Base-by-base conservation (phyloP, 345 rosid genomes). In the Ailanthus altissimus region DNA sequence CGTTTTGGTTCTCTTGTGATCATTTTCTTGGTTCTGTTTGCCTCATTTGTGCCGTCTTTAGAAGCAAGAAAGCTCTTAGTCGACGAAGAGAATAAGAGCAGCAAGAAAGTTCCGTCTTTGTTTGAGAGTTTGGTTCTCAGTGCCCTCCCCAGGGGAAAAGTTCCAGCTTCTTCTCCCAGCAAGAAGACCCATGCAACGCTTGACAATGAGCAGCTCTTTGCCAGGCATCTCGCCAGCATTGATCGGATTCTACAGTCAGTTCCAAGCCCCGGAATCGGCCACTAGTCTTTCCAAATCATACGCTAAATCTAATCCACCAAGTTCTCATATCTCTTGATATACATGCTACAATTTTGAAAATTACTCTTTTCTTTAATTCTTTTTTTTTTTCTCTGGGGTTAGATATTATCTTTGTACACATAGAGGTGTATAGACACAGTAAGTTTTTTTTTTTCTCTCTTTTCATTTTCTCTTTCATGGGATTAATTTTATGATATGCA, bases 221-320 rank as follows among this genome's bases (percentile, higher is more conserved):
- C 79, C 8, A 84, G 92, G 47, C 94, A 89, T 81, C 93, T 94
- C 32, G 83, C 83, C 20, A 38, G 81, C 80, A 79, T 90, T 63
- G 89, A 88, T 79, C 88, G 97, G 83, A 77, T 84, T 75, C 92
- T 92, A 20, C 81, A 67, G 20, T 92, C 98, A 20, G 94, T 92
- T 75, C 98, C 98, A 2, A 92, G 98, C 77, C 97, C 98, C 7
- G 97, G 94, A 8, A 86, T 81, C n/a, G 97, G 97, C 58, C 89
- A 92, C 81, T 88, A 77, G 61, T 59, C 25, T 49, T 21, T 45
- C 43, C 65, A 45, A 40, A 54, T 42, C 11, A 56, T 40, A 10
- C 1, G 1, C 38, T 32, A 32, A 54, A 18, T 25, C 2, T 25
- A 46, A 25, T 50, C 15, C 4, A 14, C 45, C 54, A 69, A 23